phyloP scores from a whole-genome alignment of 2,329 filamentous ascomycete species.

The Alternaria solani region DNA sequence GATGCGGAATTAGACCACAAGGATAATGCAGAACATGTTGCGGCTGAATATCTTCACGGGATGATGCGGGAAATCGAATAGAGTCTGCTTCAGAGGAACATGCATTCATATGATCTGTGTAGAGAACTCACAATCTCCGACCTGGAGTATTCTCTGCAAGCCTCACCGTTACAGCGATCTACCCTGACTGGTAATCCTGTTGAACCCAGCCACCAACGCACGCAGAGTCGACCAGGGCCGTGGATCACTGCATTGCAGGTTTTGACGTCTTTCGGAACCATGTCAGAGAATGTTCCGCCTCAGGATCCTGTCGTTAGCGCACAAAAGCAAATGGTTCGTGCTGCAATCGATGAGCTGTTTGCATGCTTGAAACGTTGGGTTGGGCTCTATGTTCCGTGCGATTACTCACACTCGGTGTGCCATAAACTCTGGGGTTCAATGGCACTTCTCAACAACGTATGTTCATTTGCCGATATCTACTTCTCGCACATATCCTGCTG shows the following conservation, averaged over 20 bases:
- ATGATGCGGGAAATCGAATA: conserved; percentile 11
- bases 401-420: neutral
- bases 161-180: neutral
- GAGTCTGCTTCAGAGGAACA: neutral
- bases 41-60: conserved; percentile 4
- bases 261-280: neutral
- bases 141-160: neutral
- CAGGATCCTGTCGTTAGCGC: neutral
- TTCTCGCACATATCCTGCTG: too few relatives aligned
- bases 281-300: neutral
- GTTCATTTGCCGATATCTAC: neutral
- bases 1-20: neutral
- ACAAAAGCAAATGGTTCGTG: neutral
- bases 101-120: neutral
- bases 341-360: conserved; percentile 2
- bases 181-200: neutral
- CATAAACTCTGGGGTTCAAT: conserved; percentile 9
- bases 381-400: neutral
- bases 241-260: neutral
- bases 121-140: neutral
- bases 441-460: neutral
- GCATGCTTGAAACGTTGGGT: neutral
- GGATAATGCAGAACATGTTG: neutral
- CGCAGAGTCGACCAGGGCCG: neutral
- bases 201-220: neutral